Evolutionary conservation across 805 yeast species (phyloP).

Genomic region (Lachancea cidri): DNA sequence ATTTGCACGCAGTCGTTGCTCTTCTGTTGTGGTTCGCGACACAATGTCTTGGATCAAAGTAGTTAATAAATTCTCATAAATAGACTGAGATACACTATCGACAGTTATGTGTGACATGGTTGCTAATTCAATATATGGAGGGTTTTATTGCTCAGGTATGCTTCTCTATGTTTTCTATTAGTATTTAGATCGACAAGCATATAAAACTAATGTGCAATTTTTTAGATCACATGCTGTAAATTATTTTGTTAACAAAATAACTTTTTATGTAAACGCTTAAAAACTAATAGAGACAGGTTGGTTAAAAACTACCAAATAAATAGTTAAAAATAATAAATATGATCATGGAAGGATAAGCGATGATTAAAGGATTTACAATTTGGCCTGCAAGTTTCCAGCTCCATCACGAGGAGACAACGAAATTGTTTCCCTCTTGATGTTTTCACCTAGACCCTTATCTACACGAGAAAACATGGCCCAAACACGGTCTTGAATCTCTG

Average conservation of each 20-base stretch:
- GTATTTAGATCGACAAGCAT: too few species aligned
- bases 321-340: not conserved
- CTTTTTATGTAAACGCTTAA: too few species aligned
- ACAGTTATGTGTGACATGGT: conserved; percentile 13
- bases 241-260: too few species aligned
- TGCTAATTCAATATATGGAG: not conserved
- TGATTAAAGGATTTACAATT: conserved; percentile 8
- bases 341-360: not conserved
- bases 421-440: conserved; percentile 56
- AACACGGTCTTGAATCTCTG: conserved; percentile 73
- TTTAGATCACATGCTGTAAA: too few species aligned
- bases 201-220: too few species aligned
- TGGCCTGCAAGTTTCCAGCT: conserved; percentile 12
- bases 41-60: conserved; percentile 31
- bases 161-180: not conserved
- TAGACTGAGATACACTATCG: conserved; percentile 21
- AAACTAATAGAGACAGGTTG: too few species aligned
- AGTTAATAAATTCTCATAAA: conserved; percentile 24
- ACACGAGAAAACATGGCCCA: conserved; percentile 73
- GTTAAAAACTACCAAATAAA: not conserved
- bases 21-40: conserved; percentile 22
- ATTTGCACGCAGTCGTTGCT: conserved; percentile 18
- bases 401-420: conserved; percentile 11
- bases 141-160: not conserved
- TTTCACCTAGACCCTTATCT: conserved; percentile 58